A percentile compares a stretch with the other conserved stretches of the same genome.
phyloP scores from a whole-genome alignment of 2,329 filamentous ascomycete genomes.

The Penicillium sp. region DNA sequence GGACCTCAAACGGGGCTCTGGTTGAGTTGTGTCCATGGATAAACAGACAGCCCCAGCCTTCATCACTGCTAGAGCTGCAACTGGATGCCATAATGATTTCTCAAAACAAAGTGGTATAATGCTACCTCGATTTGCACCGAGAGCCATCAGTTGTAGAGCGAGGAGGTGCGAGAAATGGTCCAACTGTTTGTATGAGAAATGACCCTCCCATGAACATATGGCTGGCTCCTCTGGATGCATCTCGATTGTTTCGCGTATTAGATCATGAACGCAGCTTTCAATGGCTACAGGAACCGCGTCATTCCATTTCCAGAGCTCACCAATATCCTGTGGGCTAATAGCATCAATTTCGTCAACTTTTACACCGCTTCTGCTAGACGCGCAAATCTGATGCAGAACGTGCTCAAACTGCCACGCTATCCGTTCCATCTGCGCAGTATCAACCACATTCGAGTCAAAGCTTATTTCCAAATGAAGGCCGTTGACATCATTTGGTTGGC shows the following conservation, averaged over 20 bases:
- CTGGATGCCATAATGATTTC: conserved; percentile 15
- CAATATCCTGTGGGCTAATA: conserved; percentile 1
- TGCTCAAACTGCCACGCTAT: conserved; percentile 6
- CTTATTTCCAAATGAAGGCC: background rate
- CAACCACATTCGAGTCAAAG: conserved; percentile 8
- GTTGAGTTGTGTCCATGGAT: conserved; percentile 10
- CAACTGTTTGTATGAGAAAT: conserved; percentile 4
- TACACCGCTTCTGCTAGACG: too few relatives aligned
- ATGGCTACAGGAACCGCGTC: background rate
- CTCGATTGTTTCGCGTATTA: background rate
- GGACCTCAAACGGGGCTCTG: conserved; percentile 1
- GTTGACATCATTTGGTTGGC: background rate
- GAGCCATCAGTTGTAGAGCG: background rate
- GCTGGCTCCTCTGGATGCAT: conserved; percentile 2
- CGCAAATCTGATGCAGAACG: conserved; percentile 4
- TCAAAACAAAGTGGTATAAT: conserved; percentile 14
- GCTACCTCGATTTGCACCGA: background rate
- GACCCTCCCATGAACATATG: conserved; percentile 10
- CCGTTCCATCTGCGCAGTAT: background rate
- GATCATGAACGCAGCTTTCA: background rate
- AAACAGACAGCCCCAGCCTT: conserved; percentile 5
- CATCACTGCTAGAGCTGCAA: conserved; percentile 10
- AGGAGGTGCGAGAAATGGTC: background rate
- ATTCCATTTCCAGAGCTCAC: conserved; percentile 11
- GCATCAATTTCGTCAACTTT: background rate